Evolutionary conservation across 768 basidiomycete species (phyloP).

Genomic region (Rickenella mellea): DNA sequence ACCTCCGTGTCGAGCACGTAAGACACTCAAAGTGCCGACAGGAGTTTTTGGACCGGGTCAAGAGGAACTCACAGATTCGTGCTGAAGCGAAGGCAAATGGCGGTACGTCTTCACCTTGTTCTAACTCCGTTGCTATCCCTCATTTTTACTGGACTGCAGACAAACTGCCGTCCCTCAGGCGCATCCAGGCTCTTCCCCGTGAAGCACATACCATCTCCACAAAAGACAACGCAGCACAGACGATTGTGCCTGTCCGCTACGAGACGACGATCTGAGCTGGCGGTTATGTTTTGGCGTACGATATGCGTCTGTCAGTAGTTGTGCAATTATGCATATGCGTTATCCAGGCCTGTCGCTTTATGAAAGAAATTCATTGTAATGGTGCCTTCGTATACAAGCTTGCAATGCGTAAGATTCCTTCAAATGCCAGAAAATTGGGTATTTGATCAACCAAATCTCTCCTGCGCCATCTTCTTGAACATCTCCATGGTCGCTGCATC

Average conservation of each 20-base stretch:
- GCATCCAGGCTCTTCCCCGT: constrained; percentile 76
- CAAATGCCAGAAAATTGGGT: not conserved
- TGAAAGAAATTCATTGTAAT: too few relatives aligned
- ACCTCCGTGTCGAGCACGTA: constrained; percentile 94
- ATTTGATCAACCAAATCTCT: constrained; percentile 59
- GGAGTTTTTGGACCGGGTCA: constrained; percentile 95
- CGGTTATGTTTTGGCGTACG: not conserved
- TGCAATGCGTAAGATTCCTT: too few relatives aligned
- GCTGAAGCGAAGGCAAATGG: constrained; percentile 85
- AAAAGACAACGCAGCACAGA: constrained; percentile 76
- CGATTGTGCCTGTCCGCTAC: constrained; percentile 87
- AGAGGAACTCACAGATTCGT: constrained; percentile 79
- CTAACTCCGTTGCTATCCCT: constrained; percentile 3
- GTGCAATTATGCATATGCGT: not conserved
- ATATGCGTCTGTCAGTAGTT: not conserved
- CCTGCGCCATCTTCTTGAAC: constrained; percentile 88
- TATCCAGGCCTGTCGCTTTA: too few relatives aligned
- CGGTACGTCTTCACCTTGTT: constrained; percentile 40
- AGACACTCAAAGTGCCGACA: constrained; percentile 95
- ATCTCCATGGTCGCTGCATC: constrained; percentile 94
- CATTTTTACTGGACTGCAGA: not conserved
- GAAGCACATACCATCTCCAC: constrained; percentile 67
- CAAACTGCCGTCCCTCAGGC: constrained; percentile 43
- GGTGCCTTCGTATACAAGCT: too few relatives aligned
- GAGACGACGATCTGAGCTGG: constrained; percentile 84